phyloP scores from a whole-genome alignment of 495 filamentous ascomycete species.

The Penicillium argentinense region DNA sequence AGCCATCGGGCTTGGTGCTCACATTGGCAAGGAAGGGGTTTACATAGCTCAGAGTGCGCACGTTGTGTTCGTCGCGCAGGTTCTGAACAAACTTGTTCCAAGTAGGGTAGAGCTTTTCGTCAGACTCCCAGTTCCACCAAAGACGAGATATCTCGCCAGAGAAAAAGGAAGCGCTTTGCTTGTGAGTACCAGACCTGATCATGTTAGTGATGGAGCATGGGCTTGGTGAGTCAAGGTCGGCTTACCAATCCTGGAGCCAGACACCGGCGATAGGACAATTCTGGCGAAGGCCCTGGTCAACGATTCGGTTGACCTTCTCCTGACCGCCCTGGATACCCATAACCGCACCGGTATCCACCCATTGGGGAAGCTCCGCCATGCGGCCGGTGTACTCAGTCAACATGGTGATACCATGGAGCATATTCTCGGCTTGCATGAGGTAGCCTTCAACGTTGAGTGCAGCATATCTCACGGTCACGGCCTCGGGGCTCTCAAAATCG shows the following conservation, averaged over 20 bases:
- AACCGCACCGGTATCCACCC: conserved; percentile 23
- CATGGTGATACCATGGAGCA: conserved; percentile 24
- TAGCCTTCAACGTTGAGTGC: conserved; percentile 17
- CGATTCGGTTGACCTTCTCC: conserved; percentile 22
- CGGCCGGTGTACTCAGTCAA: conserved; percentile 24
- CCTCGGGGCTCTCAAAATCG: conserved; percentile 13
- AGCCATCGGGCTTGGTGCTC: conserved; percentile 25
- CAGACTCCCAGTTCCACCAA: conserved; percentile 34
- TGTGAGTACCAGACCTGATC: conserved; percentile 21
- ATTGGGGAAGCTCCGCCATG: conserved; percentile 21
- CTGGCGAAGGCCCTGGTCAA: conserved; percentile 13
- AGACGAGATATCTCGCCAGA: conserved; percentile 26
- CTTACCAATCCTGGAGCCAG: conserved; percentile 26
- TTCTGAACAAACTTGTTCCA: conserved; percentile 27
- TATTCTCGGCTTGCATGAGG: conserved; percentile 22
- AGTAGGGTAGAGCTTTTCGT: conserved; percentile 22
- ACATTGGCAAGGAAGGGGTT: conserved; percentile 28
- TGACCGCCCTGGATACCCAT: conserved; percentile 28
- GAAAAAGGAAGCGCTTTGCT: conserved; percentile 22
- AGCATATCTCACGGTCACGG: conserved; percentile 24
- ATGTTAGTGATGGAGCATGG: not conserved
- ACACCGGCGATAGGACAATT: conserved; percentile 23
- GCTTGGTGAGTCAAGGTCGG: not conserved
- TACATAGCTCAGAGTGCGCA: conserved; percentile 29
- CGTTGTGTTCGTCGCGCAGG: conserved; percentile 24